Percentiles rank a stretch among this genome's conserved stretches.
phyloP scores from a whole-genome alignment of 1,284 basidiomycete genomes.

The Pseudomicrostroma phylloplanum region DNA sequence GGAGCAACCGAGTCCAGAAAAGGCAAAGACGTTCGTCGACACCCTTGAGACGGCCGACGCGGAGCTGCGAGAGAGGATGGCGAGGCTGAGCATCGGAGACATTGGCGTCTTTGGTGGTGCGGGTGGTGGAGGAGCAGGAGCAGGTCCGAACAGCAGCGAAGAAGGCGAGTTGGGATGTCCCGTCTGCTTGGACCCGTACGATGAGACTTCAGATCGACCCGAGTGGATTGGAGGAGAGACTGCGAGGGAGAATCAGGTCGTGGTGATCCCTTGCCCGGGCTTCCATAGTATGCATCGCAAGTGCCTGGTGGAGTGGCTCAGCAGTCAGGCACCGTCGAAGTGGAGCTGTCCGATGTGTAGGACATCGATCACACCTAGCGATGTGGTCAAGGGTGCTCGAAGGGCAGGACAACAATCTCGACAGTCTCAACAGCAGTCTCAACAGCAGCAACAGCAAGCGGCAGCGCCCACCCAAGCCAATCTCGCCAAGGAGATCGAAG shows the following conservation, averaged over 20 bases:
- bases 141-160: not conserved
- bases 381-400: constrained; percentile 7
- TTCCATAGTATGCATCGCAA: constrained; percentile 42
- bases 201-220: constrained; percentile 31
- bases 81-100: constrained; percentile 35
- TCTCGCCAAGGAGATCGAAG: constrained; percentile 10
- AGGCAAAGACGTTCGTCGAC: constrained; percentile 29
- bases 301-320: constrained; percentile 43
- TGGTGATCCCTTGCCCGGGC: constrained; percentile 41
- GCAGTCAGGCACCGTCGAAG: constrained; percentile 28
- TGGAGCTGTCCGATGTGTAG: constrained; percentile 49
- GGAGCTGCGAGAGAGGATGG: constrained; percentile 45
- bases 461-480: not conserved
- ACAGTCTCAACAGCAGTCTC: not conserved
- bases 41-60: constrained; percentile 41
- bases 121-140: not conserved
- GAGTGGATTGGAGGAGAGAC: constrained; percentile 36
- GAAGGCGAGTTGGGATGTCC: constrained; percentile 32
- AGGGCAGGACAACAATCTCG: not conserved
- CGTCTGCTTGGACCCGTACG: constrained; percentile 43
- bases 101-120: constrained; percentile 27
- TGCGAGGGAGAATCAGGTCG: constrained; percentile 34
- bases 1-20: constrained; percentile 13
- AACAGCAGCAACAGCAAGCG: not conserved
- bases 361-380: constrained; percentile 16